Base-by-base conservation (phyloP, 2,329 filamentous ascomycete species). In the Dactylella cylindrospora region DNA sequence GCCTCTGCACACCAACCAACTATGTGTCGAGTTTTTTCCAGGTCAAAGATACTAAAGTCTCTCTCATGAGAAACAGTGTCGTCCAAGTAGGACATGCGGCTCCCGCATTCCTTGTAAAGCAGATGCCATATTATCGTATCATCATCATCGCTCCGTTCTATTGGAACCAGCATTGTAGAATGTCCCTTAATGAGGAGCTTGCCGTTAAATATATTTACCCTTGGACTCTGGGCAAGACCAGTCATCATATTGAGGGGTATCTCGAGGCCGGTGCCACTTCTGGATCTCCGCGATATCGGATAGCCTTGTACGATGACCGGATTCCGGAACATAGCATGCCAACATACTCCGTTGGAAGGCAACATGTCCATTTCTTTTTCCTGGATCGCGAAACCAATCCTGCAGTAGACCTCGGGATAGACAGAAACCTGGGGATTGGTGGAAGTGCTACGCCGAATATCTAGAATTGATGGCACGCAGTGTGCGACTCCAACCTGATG, bases 181-280 rank as follows among this genome's bases (percentile, higher is more conserved):
- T 66, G 65, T 0, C 68, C 66, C 36, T 70, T 70, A 2, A 70
- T 25, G 25, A 66, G 39, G 1, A 67, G 2, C 5, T 54, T 64
- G 3, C 51, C 61, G 10, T 66, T 32, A 38, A 66, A 68, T 3
- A 15, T 35, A 1, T 39, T 44, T 0, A 54, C 32, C 3, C 44
- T 29, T 3, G 43, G 1, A 2, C 67, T 41, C 25, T 44, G 22
- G 13, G 38, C 64, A 15, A 70, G 49, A 8, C 36, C 51, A 8
- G 66, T 61, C 62, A 70, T 66, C 45, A 70, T 66, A 15, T 67
- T 47, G 2, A 70, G 44, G 2, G 69, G 57, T 13, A 70, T 66
- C 15, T 69, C 68, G 12, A 70, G 44, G 0, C 68, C 68, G 1
- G 19, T 39, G 33, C 41, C 41, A 20, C 9, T 5, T 10, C 35